These are phyloP conservation scores for Arthroderma uncinatum DNA, from an alignment of 2,329 filamentous ascomycete species.

Conservation along the genomic window DNA sequence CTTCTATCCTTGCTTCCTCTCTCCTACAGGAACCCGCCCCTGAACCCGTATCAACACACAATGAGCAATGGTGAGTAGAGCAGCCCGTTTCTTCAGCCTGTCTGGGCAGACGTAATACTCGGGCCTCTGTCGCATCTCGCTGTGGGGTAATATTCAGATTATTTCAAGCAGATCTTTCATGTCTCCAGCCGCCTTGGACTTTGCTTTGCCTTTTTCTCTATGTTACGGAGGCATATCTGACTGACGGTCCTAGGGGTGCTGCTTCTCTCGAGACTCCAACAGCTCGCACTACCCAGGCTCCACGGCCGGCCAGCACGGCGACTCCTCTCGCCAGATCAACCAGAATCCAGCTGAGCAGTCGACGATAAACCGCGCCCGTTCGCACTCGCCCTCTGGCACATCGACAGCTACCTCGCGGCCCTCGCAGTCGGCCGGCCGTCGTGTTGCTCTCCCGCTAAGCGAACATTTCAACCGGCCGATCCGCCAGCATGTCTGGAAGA, in stretches of 20 bases:
- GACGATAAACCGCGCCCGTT: background rate
- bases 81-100: background rate
- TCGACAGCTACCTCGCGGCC: conserved; percentile 9
- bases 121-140: background rate
- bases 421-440: conserved; percentile 11
- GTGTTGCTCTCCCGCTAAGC: conserved; percentile 22
- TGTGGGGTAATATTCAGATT: background rate
- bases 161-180: background rate
- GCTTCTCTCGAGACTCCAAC: conserved; percentile 28
- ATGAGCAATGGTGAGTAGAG: background rate
- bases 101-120: background rate
- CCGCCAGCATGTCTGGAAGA: conserved; percentile 54
- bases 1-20: background rate
- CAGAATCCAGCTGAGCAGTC: conserved; percentile 8
- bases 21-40: background rate
- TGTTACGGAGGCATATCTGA: background rate
- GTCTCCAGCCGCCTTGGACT: too few relatives aligned
- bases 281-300: conserved; percentile 19
- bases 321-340: conserved; percentile 15
- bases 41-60: background rate
- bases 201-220: too few relatives aligned
- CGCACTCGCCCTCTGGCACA: conserved; percentile 12
- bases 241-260: conserved; percentile 28
- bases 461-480: conserved; percentile 63
- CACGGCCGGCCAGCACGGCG: conserved; percentile 20